These are phyloP conservation scores for Begonia fuchsioides DNA, from an alignment of 306 rosid species.

Conservation along the genomic window DNA sequence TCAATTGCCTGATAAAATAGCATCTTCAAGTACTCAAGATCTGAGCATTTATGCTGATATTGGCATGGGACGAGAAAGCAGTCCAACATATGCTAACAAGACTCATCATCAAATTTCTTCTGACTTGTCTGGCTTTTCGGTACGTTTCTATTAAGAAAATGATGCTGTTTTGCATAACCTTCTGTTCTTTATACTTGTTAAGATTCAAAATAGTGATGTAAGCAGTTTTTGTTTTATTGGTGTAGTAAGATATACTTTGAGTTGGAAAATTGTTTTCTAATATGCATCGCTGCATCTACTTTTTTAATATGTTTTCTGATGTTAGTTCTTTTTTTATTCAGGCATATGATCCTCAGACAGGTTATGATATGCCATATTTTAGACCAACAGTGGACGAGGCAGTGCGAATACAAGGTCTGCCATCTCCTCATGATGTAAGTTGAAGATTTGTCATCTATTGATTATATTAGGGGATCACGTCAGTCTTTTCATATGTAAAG, in stretches of 20 bases:
- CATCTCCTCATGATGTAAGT: constrained; percentile 67
- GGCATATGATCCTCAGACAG: constrained; percentile 84
- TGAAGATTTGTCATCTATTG: no score
- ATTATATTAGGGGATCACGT: not conserved
- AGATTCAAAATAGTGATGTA: no score
- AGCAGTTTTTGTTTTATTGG: no score
- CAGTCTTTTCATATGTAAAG: no score
- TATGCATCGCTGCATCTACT: no score
- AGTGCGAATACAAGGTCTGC: constrained; percentile 42
- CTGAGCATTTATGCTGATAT: constrained; percentile 54
- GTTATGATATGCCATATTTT: constrained; percentile 75
- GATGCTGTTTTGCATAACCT: no score
- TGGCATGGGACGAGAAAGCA: constrained; percentile 51
- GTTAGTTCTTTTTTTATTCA: constrained; percentile 19
- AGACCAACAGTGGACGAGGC: constrained; percentile 70
- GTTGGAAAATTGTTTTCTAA: no score
- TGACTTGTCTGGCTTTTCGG: constrained; percentile 75
- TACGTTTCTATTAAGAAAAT: constrained; percentile 22
- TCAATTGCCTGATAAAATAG: constrained; percentile 46
- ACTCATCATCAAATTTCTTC: constrained; percentile 59
- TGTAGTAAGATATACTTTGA: no score
- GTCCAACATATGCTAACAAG: constrained; percentile 49
- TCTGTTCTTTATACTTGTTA: no score
- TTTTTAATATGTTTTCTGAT: constrained; percentile 24
- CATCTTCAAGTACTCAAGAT: constrained; percentile 46